These are phyloP conservation scores for Fomes fomentarius DNA, from an alignment of 1,284 basidiomycete genomes.

Conservation along the genomic window DNA sequence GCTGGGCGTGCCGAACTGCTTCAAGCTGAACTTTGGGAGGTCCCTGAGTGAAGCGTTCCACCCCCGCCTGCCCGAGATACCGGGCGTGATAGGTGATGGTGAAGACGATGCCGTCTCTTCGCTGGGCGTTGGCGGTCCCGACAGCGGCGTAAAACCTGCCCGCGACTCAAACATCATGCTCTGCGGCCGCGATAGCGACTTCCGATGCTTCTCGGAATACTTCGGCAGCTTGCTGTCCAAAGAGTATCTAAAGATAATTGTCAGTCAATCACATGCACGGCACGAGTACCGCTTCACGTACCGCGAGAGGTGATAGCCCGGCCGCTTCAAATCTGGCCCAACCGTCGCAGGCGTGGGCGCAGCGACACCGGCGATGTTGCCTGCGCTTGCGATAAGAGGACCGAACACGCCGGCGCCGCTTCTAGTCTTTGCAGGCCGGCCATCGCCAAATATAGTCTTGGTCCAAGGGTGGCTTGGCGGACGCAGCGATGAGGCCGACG, in stretches of 20 bases:
- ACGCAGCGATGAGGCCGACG: slow-evolving; percentile 11
- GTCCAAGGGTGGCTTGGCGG: slow-evolving; percentile 20
- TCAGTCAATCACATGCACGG: too few relatives aligned
- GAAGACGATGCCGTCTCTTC: slow-evolving; percentile 19
- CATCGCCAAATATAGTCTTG: slow-evolving; percentile 20
- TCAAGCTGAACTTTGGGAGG: slow-evolving; percentile 29
- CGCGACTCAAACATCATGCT: slow-evolving; percentile 27
- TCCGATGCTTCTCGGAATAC: neutral
- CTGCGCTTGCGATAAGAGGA: slow-evolving; percentile 73
- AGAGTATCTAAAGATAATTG: slow-evolving; percentile 35
- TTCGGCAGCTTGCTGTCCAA: slow-evolving; percentile 29
- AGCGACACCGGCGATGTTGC: slow-evolving; percentile 62
- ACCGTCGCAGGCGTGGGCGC: slow-evolving; percentile 58
- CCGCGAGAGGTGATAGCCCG: slow-evolving; percentile 71
- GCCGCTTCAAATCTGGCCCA: slow-evolving; percentile 66
- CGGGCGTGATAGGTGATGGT: slow-evolving; percentile 9
- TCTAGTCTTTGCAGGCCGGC: slow-evolving; percentile 51
- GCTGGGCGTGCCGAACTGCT: slow-evolving; percentile 27
- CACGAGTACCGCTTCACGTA: slow-evolving; percentile 41
- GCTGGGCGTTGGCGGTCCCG: slow-evolving; percentile 17
- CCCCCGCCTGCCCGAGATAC: slow-evolving; percentile 20
- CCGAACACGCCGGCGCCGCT: slow-evolving; percentile 74
- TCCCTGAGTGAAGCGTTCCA: slow-evolving; percentile 41
- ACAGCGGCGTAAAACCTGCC: slow-evolving; percentile 4
- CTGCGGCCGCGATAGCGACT: slow-evolving; percentile 24